These are phyloP conservation scores for Oryza australiensis DNA, from an alignment of 176 grass and related monocot species.

Conservation along the genomic window DNA sequence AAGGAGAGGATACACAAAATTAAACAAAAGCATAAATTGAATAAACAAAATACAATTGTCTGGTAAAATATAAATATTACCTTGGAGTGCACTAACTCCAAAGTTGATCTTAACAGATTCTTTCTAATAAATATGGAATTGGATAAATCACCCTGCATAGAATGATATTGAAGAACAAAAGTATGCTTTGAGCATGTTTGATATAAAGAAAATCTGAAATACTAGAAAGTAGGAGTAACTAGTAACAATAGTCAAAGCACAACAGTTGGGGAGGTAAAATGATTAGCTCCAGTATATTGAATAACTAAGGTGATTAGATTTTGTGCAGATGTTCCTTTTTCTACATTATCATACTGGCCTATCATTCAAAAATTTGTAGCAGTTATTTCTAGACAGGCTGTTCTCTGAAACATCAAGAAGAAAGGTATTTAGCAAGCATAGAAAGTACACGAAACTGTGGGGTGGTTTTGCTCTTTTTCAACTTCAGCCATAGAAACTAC, in stretches of 20 bases:
- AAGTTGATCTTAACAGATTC: slow-evolving; percentile 71
- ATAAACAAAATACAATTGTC: neutral
- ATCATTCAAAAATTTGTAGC: slow-evolving; percentile 9
- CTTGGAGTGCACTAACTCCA: slow-evolving; percentile 74
- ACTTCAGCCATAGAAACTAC: neutral
- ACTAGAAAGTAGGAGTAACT: neutral
- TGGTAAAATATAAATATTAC: slow-evolving; percentile 38
- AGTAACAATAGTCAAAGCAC: neutral
- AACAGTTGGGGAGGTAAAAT: neutral
- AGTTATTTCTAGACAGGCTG: neutral
- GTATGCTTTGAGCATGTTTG: slow-evolving; percentile 12
- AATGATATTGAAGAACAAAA: slow-evolving; percentile 35
- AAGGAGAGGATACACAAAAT: slow-evolving; percentile 6
- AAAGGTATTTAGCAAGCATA: neutral
- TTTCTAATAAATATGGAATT: slow-evolving; percentile 72
- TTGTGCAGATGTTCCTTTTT: neutral
- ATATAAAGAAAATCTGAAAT: slow-evolving; percentile 11
- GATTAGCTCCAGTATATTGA: slow-evolving; percentile 9
- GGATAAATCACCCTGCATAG: slow-evolving; percentile 67
- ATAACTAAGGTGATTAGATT: neutral
- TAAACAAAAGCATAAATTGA: slow-evolving; percentile 20
- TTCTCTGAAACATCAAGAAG: neutral
- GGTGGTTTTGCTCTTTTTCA: neutral
- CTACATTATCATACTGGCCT: neutral
- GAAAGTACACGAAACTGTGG: neutral